phyloP scores from a whole-genome alignment of 2,329 filamentous ascomycete species.

The Trichoderma gracile region DNA sequence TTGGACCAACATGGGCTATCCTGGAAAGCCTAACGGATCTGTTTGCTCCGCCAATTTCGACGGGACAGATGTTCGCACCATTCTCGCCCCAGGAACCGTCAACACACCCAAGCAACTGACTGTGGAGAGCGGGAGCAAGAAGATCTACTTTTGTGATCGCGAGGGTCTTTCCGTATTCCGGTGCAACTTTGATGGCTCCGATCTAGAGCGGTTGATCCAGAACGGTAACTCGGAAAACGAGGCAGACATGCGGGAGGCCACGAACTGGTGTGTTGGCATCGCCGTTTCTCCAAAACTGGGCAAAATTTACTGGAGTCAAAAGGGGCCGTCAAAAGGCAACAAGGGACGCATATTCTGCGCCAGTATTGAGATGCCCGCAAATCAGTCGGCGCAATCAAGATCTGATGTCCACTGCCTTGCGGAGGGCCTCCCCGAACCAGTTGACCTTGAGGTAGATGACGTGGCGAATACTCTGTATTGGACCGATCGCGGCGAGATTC shows the following conservation, averaged over 20 bases:
- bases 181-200: constrained; percentile 43
- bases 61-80: constrained; percentile 45
- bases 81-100: constrained; percentile 47
- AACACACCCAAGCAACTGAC: constrained; percentile 53
- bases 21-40: constrained; percentile 43
- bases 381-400: constrained; percentile 38
- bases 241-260: constrained; percentile 23
- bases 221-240: constrained; percentile 34
- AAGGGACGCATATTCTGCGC: constrained; percentile 57
- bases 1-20: constrained; percentile 53
- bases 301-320: constrained; percentile 62
- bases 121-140: constrained; percentile 29
- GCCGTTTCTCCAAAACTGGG: constrained; percentile 45
- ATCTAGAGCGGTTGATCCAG: constrained; percentile 44
- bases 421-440: constrained; percentile 53
- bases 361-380: constrained; percentile 42
- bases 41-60: constrained; percentile 51
- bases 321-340: constrained; percentile 53
- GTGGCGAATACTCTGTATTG: constrained; percentile 52
- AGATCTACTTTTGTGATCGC: constrained; percentile 48
- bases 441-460: constrained; percentile 58
- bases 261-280: constrained; percentile 57
- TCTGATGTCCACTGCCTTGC: constrained; percentile 48
- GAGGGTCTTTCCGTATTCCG: constrained; percentile 47
- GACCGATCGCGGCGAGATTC: constrained; percentile 62